These are phyloP conservation scores for Trichoderma sp. DNA, from an alignment of 2,329 filamentous ascomycete species.

Conservation along the genomic window DNA sequence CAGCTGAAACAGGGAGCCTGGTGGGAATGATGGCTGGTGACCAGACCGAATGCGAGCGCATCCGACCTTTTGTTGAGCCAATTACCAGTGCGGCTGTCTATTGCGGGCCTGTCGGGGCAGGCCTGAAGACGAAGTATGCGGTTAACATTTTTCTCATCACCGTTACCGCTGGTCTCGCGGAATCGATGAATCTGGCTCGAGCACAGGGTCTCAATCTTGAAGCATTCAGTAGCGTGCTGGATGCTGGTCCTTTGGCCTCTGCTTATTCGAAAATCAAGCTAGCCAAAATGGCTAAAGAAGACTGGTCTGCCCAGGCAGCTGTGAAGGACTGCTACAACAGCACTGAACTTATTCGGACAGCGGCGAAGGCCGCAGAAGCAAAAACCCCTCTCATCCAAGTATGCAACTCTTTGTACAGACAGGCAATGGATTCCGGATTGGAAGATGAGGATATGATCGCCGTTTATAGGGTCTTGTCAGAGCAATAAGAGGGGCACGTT, in stretches of 20 bases:
- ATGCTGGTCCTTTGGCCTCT: conserved; percentile 33
- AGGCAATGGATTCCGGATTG: conserved; percentile 25
- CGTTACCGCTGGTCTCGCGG: conserved; percentile 32
- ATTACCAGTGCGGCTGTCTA: conserved; percentile 33
- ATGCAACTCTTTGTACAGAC: conserved; percentile 26
- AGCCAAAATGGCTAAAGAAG: conserved; percentile 28
- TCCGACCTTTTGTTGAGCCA: conserved; percentile 26
- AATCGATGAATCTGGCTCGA: conserved; percentile 33
- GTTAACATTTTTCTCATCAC: conserved; percentile 32
- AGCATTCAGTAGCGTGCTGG: conserved; percentile 30
- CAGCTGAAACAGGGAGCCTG: conserved; percentile 33
- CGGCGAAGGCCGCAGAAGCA: conserved; percentile 22
- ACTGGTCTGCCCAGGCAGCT: conserved; percentile 32
- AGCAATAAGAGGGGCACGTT: neutral
- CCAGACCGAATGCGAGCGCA: conserved; percentile 24
- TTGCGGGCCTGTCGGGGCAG: conserved; percentile 33
- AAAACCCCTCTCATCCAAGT: conserved; percentile 26
- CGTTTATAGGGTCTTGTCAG: conserved; percentile 23
- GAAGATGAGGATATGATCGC: conserved; percentile 32
- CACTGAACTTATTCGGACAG: conserved; percentile 28
- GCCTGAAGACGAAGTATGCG: conserved; percentile 34
- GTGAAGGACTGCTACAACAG: conserved; percentile 33
- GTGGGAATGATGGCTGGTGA: conserved; percentile 36
- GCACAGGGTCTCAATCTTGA: conserved; percentile 32
- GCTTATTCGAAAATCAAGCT: conserved; percentile 31